phyloP scores from a whole-genome alignment of 179 eudicot genomes.

The Pouteria campechiana region DNA sequence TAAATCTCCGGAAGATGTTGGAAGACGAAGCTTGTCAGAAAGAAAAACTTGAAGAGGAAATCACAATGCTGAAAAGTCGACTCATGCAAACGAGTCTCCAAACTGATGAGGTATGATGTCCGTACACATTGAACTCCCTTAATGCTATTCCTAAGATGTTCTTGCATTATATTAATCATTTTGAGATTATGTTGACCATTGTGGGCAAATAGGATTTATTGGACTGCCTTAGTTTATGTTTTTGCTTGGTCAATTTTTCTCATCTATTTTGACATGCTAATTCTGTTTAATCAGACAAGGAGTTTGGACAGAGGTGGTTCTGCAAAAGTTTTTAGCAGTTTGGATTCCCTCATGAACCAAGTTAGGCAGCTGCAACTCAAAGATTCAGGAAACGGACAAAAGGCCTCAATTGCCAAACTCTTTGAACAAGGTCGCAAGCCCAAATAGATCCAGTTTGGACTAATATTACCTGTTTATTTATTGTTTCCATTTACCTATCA shows the following conservation, averaged over 20 bases:
- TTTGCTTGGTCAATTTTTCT: too few species aligned
- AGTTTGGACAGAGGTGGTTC: constrained; percentile 48
- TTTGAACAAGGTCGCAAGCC: constrained; percentile 77
- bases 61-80: constrained; percentile 57
- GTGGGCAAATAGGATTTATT: too few species aligned
- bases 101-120: constrained; percentile 62
- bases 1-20: constrained; percentile 56
- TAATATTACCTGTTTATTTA: neutral
- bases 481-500: neutral
- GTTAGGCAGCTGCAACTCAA: constrained; percentile 35
- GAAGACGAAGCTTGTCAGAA: constrained; percentile 60
- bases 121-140: too few species aligned
- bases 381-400: constrained; percentile 55
- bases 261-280: constrained; percentile 1
- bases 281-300: constrained; percentile 40
- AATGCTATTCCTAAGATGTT: too few species aligned
- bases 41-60: constrained; percentile 76
- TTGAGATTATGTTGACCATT: too few species aligned
- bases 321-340: constrained; percentile 17
- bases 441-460: neutral
- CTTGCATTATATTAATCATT: too few species aligned
- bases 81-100: constrained; percentile 71
- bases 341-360: constrained; percentile 47
- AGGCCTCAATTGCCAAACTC: constrained; percentile 65
- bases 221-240: too few species aligned